Evolutionary conservation across 2,329 filamentous ascomycete species (phyloP), one percentile per base, ranked within the genome.

Genomic region (Thelonectria discophora): DNA sequence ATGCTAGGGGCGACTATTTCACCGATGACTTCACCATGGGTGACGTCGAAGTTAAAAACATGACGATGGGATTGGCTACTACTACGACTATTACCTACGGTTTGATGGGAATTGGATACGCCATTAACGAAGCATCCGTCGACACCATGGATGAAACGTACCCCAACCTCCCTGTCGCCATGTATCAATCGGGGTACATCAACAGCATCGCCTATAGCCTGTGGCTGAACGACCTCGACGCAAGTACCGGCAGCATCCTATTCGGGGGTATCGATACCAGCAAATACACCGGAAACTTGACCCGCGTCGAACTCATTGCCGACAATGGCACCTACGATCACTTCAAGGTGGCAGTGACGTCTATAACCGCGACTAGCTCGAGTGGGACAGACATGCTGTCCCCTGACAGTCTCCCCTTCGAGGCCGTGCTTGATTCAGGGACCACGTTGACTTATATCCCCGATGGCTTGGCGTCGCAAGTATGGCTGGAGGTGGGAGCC

Each of bases 181-280:
- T 95, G 78, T 80, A 86, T 42, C 76, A 88, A 45, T 80, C 88
- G 59, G 87, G 86, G 17, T 72, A 86, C 54, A 91, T 91, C 74
- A 86, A 86, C 63, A 85, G 84, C 11, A 84, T 87, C 42, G 89
- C 90, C 2, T 93, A 91, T 76, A 92, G 89, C 60, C 76, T 93
- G 20, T 92, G 89, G 88, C 78, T 87, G 56, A 86, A 87, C 66
- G 84, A 87, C 55, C 74, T 85, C 10, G 81, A 80, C 60, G 77
- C 90, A 0, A 88, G 82, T 62, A 88, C 84, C 1, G 92, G 92
- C 37, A 89, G 80, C 67, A 89, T 94, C 62, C 80, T 94, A 1
- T 95, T 94, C 67, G 92, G 92, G 40, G 92, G 90, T n/a, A 87
- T 94, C 60, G 91, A 94, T 73, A 91, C 86, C 0, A 85, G 83